Percentiles rank a stretch among this genome's conserved stretches.
These are phyloP conservation scores for Magnaporthales sp. DNA, from an alignment of 2,329 filamentous ascomycete species.

Conservation along the genomic window DNA sequence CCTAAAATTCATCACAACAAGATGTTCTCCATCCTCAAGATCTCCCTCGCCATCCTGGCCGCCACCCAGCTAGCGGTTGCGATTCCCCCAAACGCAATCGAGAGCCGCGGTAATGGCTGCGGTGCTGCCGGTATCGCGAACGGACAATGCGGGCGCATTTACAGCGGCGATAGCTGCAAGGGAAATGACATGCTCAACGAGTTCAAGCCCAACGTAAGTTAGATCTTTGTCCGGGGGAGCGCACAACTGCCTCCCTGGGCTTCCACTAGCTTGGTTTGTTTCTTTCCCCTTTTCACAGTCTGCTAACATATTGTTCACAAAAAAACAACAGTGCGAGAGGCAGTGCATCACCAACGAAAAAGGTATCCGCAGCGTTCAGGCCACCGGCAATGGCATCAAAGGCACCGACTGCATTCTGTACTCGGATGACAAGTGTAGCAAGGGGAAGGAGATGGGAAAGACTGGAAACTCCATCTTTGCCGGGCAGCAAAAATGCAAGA, in stretches of 20 bases:
- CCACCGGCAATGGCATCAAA: conserved; percentile 1
- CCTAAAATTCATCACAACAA: no score
- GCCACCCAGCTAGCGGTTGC: background rate
- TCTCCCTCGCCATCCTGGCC: background rate
- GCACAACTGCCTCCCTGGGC: no score
- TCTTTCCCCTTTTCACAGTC: background rate
- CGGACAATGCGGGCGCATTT: conserved; percentile 10
- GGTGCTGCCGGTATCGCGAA: conserved; percentile 7
- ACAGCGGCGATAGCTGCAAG: conserved; percentile 5
- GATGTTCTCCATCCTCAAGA: background rate
- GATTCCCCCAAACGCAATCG: conserved; percentile 1
- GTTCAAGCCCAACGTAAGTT: background rate
- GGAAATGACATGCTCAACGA: background rate
- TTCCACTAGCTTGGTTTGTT: no score
- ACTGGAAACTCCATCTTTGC: conserved; percentile 7
- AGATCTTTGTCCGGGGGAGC: background rate
- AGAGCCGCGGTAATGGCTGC: conserved; percentile 5
- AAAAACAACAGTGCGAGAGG: background rate
- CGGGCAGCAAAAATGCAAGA: conserved; percentile 7
- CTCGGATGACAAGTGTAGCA: conserved; percentile 6
- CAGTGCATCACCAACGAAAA: conserved; percentile 6
- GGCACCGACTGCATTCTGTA: conserved; percentile 8
- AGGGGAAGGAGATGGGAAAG: conserved; percentile 1
- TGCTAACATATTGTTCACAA: background rate
- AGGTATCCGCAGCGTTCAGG: conserved; percentile 5